A percentile compares a stretch with the other conserved stretches of the same genome.
These are phyloP conservation scores for Bruguiera gymnorhiza DNA, from an alignment of 345 rosid species.

Conservation along the genomic window DNA sequence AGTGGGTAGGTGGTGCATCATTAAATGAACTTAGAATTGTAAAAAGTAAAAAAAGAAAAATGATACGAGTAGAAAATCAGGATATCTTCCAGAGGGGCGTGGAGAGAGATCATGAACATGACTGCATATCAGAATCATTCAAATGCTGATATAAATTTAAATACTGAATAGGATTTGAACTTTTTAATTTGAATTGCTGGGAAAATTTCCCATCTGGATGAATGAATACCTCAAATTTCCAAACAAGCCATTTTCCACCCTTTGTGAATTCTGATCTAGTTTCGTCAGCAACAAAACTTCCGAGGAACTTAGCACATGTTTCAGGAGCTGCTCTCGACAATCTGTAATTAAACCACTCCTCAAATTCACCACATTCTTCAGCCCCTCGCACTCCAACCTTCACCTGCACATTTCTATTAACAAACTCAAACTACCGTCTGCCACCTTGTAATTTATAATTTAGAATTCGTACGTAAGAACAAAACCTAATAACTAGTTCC, in stretches of 20 bases:
- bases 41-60: not conserved
- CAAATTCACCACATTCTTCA: conserved; percentile 79
- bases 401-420: conserved; percentile 45
- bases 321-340: conserved; percentile 96
- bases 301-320: conserved; percentile 88
- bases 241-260: conserved; percentile 97
- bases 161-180: conserved; percentile 1
- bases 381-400: conserved; percentile 82
- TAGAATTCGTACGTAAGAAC: too few species aligned
- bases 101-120: not conserved
- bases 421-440: not conserved
- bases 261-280: conserved; percentile 55
- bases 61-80: not conserved
- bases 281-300: conserved; percentile 79
- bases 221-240: conserved; percentile 84
- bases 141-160: not conserved
- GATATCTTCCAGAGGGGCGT: not conserved
- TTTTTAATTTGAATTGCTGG: not conserved
- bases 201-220: conserved; percentile 3
- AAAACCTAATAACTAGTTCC: too few species aligned
- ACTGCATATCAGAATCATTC: not conserved
- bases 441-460: too few species aligned
- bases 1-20: conserved; percentile 6
- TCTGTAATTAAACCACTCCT: conserved; percentile 98
- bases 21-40: conserved; percentile 9